Evolutionary conservation across 2,329 filamentous ascomycete species (phyloP).

Genomic region (Biscogniauxia mediterranea): DNA sequence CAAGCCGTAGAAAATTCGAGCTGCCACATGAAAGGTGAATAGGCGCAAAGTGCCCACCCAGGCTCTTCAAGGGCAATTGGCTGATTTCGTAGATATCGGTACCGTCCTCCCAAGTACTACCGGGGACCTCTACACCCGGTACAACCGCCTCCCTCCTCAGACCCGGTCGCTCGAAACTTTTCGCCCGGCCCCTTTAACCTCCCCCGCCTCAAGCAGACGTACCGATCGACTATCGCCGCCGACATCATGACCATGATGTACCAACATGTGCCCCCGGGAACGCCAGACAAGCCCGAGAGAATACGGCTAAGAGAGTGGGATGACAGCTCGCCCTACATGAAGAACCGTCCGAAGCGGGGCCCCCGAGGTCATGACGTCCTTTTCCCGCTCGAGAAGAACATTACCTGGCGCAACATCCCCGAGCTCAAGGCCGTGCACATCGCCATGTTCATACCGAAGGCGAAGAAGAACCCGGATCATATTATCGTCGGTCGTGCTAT

Average conservation of each 20-base stretch:
- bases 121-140: constrained; percentile 91
- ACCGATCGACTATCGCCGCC: constrained; percentile 77
- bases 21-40: constrained; percentile 27
- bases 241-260: constrained; percentile 91
- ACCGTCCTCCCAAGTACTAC: constrained; percentile 90
- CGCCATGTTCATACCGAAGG: constrained; percentile 70
- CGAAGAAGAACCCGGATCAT: constrained; percentile 68
- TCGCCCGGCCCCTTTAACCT: constrained; percentile 87
- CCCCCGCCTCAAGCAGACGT: constrained; percentile 86
- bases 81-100: constrained; percentile 72
- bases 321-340: constrained; percentile 88
- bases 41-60: neutral
- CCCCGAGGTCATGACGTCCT: constrained; percentile 77
- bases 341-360: constrained; percentile 80
- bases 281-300: constrained; percentile 47
- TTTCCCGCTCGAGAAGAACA: constrained; percentile 67
- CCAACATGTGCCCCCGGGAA: constrained; percentile 79
- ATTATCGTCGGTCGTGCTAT: constrained; percentile 82
- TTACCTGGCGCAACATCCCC: constrained; percentile 83
- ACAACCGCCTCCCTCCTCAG: constrained; percentile 81
- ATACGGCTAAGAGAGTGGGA: constrained; percentile 83
- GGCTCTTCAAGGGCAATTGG: constrained; percentile 1
- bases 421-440: constrained; percentile 78
- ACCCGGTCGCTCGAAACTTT: constrained; percentile 85
- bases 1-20: constrained; percentile 29